phyloP scores from a whole-genome alignment of 164 flowering plant genomes.

The Echeveria elegans region DNA sequence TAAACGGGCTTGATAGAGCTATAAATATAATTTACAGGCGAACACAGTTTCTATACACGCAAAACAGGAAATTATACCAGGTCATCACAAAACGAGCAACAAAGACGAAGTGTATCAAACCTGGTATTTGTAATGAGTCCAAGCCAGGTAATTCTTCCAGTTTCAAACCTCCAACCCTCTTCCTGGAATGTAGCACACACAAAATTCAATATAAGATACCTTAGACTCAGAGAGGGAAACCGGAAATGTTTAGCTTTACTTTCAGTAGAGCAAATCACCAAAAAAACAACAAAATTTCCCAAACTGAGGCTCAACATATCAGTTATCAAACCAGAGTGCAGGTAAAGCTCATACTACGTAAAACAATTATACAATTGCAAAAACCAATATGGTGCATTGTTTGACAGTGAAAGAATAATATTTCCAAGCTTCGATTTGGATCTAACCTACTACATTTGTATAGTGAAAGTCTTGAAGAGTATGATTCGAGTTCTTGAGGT shows the following conservation, averaged over 20 bases:
- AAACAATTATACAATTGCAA: neutral
- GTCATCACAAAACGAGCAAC: neutral
- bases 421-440: neutral
- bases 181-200: conserved; percentile 36
- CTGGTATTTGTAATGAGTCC: conserved; percentile 76
- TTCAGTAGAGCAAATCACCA: neutral
- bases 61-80: neutral
- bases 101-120: conserved; percentile 25
- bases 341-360: neutral
- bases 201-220: neutral
- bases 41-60: no score
- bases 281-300: neutral
- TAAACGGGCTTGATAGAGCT: neutral
- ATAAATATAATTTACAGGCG: neutral
- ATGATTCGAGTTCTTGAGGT: conserved; percentile 47
- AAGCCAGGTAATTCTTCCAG: conserved; percentile 86
- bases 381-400: neutral
- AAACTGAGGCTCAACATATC: neutral
- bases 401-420: neutral
- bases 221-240: no score
- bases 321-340: neutral
- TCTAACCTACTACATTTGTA: conserved; percentile 68
- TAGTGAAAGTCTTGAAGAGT: conserved; percentile 49
- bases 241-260: neutral
- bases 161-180: conserved; percentile 91